Conservation (phyloP, 2,329 filamentous ascomycete species). For the Cladophialophora psammophila region DNA sequence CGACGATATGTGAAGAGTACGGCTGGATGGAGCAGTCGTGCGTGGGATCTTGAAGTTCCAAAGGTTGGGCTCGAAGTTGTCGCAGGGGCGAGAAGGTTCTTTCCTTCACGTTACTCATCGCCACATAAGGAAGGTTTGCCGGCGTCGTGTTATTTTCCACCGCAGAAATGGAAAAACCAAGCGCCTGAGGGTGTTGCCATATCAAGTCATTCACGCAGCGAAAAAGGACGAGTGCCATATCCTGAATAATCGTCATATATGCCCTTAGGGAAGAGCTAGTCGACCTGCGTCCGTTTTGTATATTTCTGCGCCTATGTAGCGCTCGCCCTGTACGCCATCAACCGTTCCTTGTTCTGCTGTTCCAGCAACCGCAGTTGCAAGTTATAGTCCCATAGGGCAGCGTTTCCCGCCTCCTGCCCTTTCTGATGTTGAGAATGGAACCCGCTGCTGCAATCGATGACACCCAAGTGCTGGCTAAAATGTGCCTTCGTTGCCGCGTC, state of each 20-base stretch:
- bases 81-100: not conserved
- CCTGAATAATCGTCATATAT: not conserved
- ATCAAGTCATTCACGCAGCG: not conserved
- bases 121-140: not conserved
- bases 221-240: not conserved
- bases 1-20: not conserved
- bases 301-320: not conserved
- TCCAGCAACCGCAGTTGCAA: conserved; percentile 23
- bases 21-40: not conserved
- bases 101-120: not conserved
- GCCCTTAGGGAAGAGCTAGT: not conserved
- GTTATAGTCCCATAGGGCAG: conserved; percentile 14
- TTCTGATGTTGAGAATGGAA: not conserved
- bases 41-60: not conserved
- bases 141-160: not conserved
- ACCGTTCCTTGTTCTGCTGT: conserved; percentile 18
- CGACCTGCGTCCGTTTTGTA: not conserved
- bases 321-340: conserved; percentile 7
- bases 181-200: not conserved
- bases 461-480: conserved; percentile 4
- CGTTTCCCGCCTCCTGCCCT: not conserved
- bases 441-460: conserved; percentile 10
- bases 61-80: not conserved
- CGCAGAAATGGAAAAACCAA: not conserved
- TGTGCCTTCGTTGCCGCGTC: conserved; percentile 7